These are phyloP conservation scores for Pythium volutum DNA, from an alignment of 352 stramenopile species.

Conservation along the genomic window DNA sequence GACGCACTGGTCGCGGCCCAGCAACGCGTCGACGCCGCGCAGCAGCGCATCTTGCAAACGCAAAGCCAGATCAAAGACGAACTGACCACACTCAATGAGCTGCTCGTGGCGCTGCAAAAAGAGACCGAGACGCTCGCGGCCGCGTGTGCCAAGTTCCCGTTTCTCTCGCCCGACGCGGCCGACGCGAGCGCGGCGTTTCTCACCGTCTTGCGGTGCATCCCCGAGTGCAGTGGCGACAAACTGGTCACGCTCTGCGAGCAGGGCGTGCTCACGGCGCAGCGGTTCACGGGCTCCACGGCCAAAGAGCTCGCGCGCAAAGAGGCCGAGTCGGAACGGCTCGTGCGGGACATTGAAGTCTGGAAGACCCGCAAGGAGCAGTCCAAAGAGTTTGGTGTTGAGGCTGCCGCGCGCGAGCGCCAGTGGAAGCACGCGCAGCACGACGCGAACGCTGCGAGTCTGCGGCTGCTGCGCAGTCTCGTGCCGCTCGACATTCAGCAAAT, in stretches of 20 bases:
- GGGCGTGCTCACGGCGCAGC: conserved; percentile 38
- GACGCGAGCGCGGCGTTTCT: conserved; percentile 27
- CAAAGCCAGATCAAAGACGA: conserved; percentile 47
- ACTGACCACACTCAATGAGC: conserved; percentile 42
- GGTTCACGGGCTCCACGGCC: conserved; percentile 43
- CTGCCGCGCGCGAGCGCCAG: conserved; percentile 39
- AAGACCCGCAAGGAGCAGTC: conserved; percentile 49
- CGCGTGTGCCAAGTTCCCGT: conserved; percentile 32
- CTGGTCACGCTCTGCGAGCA: conserved; percentile 45
- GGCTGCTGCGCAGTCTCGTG: conserved; percentile 45
- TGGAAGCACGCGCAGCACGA: conserved; percentile 42
- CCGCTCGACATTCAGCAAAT: conserved; percentile 57
- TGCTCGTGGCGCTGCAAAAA: conserved; percentile 39
- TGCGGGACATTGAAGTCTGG: conserved; percentile 68
- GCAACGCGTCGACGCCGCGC: conserved; percentile 38
- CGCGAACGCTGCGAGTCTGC: conserved; percentile 39
- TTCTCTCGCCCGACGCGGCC: conserved; percentile 29
- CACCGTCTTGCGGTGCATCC: conserved; percentile 31
- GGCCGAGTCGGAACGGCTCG: conserved; percentile 43
- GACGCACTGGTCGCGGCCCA: conserved; percentile 1
- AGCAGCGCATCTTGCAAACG: conserved; percentile 36
- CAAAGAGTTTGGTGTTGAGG: conserved; percentile 57
- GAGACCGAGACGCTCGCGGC: conserved; percentile 47
- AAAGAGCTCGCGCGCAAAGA: conserved; percentile 56
- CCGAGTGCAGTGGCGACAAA: conserved; percentile 45